phyloP scores from a whole-genome alignment of 1,284 basidiomycete species.

The Vanrija pseudolonga region DNA sequence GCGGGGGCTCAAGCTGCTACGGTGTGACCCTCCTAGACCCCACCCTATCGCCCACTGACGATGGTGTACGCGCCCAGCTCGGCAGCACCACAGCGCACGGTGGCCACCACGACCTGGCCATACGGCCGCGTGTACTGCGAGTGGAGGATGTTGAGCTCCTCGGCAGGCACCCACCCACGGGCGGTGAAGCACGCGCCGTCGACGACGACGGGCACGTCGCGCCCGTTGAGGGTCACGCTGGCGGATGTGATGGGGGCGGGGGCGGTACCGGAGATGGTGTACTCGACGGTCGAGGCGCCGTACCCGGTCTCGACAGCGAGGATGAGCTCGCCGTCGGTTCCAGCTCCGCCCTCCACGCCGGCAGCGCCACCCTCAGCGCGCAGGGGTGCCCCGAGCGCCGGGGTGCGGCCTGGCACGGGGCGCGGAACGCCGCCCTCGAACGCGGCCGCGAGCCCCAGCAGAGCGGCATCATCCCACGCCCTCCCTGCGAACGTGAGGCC shows the following conservation, averaged over 20 bases:
- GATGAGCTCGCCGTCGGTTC: background rate
- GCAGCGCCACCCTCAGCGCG: background rate
- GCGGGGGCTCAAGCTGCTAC: too few species aligned
- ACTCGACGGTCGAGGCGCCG: background rate
- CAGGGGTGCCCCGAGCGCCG: background rate
- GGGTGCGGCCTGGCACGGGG: background rate
- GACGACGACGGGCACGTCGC: background rate
- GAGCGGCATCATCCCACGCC: constrained; percentile 5
- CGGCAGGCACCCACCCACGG: background rate
- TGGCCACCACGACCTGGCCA: constrained; percentile 2
- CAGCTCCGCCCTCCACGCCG: background rate
- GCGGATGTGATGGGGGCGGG: background rate
- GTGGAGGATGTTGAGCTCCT: constrained; percentile 1
- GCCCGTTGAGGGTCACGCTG: constrained; percentile 1
- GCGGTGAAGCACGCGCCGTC: background rate
- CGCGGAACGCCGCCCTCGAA: background rate
- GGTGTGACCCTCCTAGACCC: too few species aligned
- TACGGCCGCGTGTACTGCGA: constrained; percentile 7
- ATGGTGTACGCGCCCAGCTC: background rate
- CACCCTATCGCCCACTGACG: background rate
- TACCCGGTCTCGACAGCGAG: background rate
- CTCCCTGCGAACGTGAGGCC: constrained; percentile 4
- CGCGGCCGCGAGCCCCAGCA: background rate
- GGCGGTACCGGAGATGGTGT: background rate
- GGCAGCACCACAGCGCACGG: background rate